phyloP scores from a whole-genome alignment of 176 grass and related monocot species.

The Avena insularis region DNA sequence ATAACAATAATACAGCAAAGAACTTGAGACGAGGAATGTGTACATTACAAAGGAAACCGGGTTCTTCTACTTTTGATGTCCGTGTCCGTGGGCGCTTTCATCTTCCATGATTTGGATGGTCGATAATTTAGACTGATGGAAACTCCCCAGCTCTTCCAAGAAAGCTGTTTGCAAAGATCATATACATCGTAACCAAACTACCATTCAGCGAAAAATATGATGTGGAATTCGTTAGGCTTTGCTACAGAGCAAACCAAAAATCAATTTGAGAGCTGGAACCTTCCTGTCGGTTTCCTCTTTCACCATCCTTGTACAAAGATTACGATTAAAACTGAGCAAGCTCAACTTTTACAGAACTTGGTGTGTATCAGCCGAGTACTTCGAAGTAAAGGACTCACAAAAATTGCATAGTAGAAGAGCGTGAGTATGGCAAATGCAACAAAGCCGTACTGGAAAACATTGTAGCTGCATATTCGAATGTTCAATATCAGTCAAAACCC shows the following conservation, averaged over 20 bases:
- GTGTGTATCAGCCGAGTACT: neutral
- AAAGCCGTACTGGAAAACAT: slow-evolving; percentile 98
- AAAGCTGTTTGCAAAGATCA: slow-evolving; percentile 39
- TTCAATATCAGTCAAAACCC: slow-evolving; percentile 28
- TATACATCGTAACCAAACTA: slow-evolving; percentile 56
- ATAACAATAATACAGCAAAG: slow-evolving; percentile 45
- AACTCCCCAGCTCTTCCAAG: slow-evolving; percentile 15
- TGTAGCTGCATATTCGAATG: slow-evolving; percentile 64
- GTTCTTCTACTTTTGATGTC: slow-evolving; percentile 50
- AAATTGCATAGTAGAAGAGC: slow-evolving; percentile 84
- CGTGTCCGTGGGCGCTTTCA: slow-evolving; percentile 13
- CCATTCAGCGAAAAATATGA: slow-evolving; percentile 36
- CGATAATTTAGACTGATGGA: slow-evolving; percentile 49
- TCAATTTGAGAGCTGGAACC: slow-evolving; percentile 84
- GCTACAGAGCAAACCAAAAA: slow-evolving; percentile 37
- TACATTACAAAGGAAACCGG: slow-evolving; percentile 30
- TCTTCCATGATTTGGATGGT: slow-evolving; percentile 33
- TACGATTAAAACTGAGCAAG: slow-evolving; percentile 27
- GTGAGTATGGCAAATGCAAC: slow-evolving; percentile 91
- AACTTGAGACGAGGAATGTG: slow-evolving; percentile 31
- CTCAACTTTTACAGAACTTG: neutral
- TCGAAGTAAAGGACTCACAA: slow-evolving; percentile 57
- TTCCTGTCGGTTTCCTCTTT: slow-evolving; percentile 87
- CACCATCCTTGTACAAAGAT: slow-evolving; percentile 72
- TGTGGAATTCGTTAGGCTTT: slow-evolving; percentile 39